A percentile compares a stretch with the other conserved stretches of the same genome.
phyloP scores from a whole-genome alignment of 1,284 basidiomycete genomes.

The Cryptococcus hybrid region DNA sequence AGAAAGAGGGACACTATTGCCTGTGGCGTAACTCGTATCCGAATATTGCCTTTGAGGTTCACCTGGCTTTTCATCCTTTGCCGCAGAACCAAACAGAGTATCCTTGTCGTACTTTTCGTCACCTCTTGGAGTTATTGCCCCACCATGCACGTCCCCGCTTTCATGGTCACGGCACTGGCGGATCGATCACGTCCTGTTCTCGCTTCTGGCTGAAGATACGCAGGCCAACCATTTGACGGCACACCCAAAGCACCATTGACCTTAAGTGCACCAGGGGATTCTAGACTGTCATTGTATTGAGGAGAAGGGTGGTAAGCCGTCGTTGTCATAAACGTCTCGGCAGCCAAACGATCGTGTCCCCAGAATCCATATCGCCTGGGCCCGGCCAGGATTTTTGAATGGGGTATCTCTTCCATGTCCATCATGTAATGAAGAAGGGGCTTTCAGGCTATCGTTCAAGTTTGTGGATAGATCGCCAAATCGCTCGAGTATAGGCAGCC shows the following conservation, averaged over 20 bases:
- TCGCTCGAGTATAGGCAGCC: slow-evolving; percentile 14
- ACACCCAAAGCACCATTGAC: too few species aligned
- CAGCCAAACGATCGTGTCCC: too few species aligned
- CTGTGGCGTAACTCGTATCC: too few species aligned
- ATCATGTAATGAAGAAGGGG: neutral
- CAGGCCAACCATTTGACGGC: too few species aligned
- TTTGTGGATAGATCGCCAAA: slow-evolving; percentile 11
- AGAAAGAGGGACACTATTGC: too few species aligned
- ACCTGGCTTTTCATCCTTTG: too few species aligned
- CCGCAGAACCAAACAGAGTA: too few species aligned
- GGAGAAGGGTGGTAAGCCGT: too few species aligned
- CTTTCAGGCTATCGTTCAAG: neutral
- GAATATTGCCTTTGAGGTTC: too few species aligned
- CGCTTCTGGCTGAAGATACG: neutral
- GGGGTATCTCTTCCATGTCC: slow-evolving; percentile 10
- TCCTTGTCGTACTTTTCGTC: neutral
- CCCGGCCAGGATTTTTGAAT: slow-evolving; percentile 13
- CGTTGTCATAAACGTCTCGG: too few species aligned
- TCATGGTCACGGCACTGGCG: slow-evolving; percentile 11
- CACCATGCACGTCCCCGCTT: slow-evolving; percentile 1
- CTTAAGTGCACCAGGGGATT: neutral
- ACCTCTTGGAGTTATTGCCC: neutral
- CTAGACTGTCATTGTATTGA: neutral
- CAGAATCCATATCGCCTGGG: too few species aligned
- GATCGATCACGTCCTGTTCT: slow-evolving; percentile 6